Evolutionary conservation across 2,329 filamentous ascomycete genomes (phyloP), one percentile per base, ranked within the genome.

Genomic region (Hypoxylon sp.): DNA sequence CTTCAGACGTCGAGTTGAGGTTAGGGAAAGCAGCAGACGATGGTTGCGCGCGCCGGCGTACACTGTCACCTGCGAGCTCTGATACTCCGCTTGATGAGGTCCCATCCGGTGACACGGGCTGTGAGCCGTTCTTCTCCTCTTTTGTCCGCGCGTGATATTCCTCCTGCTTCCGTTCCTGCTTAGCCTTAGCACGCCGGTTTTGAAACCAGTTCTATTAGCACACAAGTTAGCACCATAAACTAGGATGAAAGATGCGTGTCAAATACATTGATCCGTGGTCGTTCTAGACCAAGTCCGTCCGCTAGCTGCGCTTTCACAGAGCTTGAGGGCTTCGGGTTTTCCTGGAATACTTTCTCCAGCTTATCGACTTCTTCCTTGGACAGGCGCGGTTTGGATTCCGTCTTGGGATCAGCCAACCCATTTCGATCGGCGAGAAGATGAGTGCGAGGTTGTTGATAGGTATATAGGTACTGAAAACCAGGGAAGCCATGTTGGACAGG

Each of bases 311-410:
- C 86, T 76, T 90, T 90, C 30, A 82, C 81, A 61, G 82, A 86
- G 75, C 86, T 89, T 54, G 84, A 87, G 8, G 87, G 87, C 77
- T 90, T 90, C 67, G 85, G 84, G 74, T 89, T 89, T 74, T 87
- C 86, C 65, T 85, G 81, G 69, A 89, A 90, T 73, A 89, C 86
- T 32, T 82, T 80, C 72, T 90, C 87, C 28, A 89, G 78, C 49
- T 85, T 76, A 79, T 98, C 94, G 70, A 95, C 85, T 73, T 93
- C 86, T 55, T 93, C 88, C 72, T 91, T 87, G 52, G 92, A 90
- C 70, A 91, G 83, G 51, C 91, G 92, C 0, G 82, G 78, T 24
- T 59, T 89, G 82, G 75, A 77, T 55, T 77, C 75, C 45, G 74
- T 72, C 66, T 77, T 77, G 46, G 72, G 70, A 22, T 77, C 75